Evolutionary conservation across 2,329 filamentous ascomycete species (phyloP).

Genomic region (Beauveria sp.): DNA sequence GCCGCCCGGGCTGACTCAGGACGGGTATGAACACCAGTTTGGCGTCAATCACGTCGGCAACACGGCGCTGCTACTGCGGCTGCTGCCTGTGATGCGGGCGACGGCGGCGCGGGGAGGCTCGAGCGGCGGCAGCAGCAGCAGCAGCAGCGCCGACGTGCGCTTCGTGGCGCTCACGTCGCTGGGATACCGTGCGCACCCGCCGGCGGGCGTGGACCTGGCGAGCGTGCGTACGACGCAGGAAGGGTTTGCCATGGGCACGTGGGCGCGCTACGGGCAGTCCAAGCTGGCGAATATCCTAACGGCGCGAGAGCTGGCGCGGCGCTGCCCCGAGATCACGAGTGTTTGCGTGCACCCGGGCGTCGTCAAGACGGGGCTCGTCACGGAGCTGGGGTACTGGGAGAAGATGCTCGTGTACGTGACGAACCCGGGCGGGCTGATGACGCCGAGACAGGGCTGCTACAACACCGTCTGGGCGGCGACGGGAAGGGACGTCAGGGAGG

Average conservation of each 20-base stretch:
- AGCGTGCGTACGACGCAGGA: slow-evolving; percentile 19
- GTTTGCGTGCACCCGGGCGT: slow-evolving; percentile 43
- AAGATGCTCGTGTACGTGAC: slow-evolving; percentile 19
- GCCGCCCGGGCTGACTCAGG: slow-evolving; percentile 19
- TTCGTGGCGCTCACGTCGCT: slow-evolving; percentile 22
- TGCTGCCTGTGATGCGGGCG: slow-evolving; percentile 21
- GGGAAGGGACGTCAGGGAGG: slow-evolving; percentile 13
- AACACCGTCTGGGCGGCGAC: slow-evolving; percentile 27
- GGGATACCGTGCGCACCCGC: slow-evolving; percentile 20
- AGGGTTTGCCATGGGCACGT: slow-evolving; percentile 25
- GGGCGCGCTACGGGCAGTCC: slow-evolving; percentile 40
- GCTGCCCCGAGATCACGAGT: slow-evolving; percentile 32
- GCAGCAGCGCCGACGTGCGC: slow-evolving; percentile 14
- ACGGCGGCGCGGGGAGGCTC: slow-evolving; percentile 12
- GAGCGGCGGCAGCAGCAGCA: too few relatives aligned
- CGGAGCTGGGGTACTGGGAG: slow-evolving; percentile 17
- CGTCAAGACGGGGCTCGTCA: slow-evolving; percentile 23
- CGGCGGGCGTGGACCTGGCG: slow-evolving; percentile 21
- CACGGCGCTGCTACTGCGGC: slow-evolving; percentile 23
- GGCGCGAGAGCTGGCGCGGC: slow-evolving; percentile 35
- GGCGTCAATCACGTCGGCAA: slow-evolving; percentile 28
- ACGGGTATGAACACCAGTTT: slow-evolving; percentile 29
- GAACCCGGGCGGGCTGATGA: slow-evolving; percentile 17
- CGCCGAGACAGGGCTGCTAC: slow-evolving; percentile 22
- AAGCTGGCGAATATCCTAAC: slow-evolving; percentile 43